Evolutionary conservation across 768 basidiomycete genomes (phyloP).

Genomic region (Pleurotus ostreatus): DNA sequence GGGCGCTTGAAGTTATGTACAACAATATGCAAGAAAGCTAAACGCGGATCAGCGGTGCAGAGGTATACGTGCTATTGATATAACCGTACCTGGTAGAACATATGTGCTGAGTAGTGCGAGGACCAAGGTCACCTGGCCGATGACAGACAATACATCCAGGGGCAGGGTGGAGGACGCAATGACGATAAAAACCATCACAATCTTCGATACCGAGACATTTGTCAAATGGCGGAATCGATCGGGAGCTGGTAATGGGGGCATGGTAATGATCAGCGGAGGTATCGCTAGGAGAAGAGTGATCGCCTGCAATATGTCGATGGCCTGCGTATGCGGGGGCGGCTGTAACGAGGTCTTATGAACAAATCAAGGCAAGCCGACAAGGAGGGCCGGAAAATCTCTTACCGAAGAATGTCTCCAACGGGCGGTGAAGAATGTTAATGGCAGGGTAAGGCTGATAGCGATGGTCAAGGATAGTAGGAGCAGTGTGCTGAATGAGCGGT

Average conservation of each 20-base stretch:
- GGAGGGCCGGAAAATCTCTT: conserved; percentile 12
- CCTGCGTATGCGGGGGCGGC: conserved; percentile 20
- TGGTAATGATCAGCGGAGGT: conserved; percentile 55
- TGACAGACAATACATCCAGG: conserved; percentile 25
- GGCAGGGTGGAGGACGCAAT: conserved; percentile 45
- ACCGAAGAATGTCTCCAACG: conserved; percentile 36
- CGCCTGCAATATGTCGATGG: conserved; percentile 41
- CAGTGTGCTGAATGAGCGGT: conserved; percentile 56
- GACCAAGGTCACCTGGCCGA: conserved; percentile 47
- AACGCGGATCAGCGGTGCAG: background rate
- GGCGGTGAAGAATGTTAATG: conserved; percentile 52
- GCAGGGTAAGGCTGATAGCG: conserved; percentile 49
- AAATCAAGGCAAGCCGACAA: conserved; percentile 5
- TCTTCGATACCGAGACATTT: conserved; percentile 43
- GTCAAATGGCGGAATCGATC: conserved; percentile 31
- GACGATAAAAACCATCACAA: conserved; percentile 36
- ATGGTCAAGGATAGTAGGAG: conserved; percentile 45
- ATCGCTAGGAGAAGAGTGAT: conserved; percentile 53
- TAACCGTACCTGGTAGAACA: conserved; percentile 52
- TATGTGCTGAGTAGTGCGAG: conserved; percentile 55
- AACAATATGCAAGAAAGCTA: conserved; percentile 73
- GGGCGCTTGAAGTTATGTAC: conserved; percentile 85
- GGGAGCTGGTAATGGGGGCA: conserved; percentile 49
- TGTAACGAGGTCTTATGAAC: conserved; percentile 14
- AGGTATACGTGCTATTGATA: background rate